phyloP scores from a whole-genome alignment of 1,284 basidiomycete genomes.

The Cutaneotrichosporon spelunceum region DNA sequence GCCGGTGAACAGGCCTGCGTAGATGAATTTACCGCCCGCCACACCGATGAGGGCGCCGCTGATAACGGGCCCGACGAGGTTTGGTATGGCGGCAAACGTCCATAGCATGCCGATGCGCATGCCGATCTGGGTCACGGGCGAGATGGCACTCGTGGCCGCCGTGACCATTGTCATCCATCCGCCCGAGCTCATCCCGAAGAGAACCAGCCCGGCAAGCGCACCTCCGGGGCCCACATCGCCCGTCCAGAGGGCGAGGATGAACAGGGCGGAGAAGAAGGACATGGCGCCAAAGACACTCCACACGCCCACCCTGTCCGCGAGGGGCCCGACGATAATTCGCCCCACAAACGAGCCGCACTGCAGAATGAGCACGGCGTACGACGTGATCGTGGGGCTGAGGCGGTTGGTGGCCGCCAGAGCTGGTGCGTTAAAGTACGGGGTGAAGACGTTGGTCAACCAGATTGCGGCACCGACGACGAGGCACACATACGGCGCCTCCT shows the following conservation, averaged over 20 bases:
- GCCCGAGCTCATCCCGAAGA: slow-evolving; percentile 39
- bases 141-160: slow-evolving; percentile 41
- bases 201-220: slow-evolving; percentile 34
- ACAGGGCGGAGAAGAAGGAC: neutral
- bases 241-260: slow-evolving; percentile 27
- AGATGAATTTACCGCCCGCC: slow-evolving; percentile 11
- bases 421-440: slow-evolving; percentile 20
- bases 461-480: slow-evolving; percentile 11
- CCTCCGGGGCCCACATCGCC: slow-evolving; percentile 26
- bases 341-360: slow-evolving; percentile 14
- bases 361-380: slow-evolving; percentile 16
- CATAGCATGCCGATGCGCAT: slow-evolving; percentile 46
- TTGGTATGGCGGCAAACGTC: slow-evolving; percentile 33
- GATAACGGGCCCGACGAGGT: slow-evolving; percentile 42
- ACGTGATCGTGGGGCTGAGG: neutral
- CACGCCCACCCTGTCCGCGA: slow-evolving; percentile 18
- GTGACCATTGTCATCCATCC: slow-evolving; percentile 44
- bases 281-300: slow-evolving; percentile 13
- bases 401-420: slow-evolving; percentile 8
- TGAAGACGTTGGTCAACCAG: slow-evolving; percentile 10
- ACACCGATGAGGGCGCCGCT: slow-evolving; percentile 30
- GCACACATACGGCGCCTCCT: slow-evolving; percentile 13
- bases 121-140: slow-evolving; percentile 44
- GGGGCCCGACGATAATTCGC: slow-evolving; percentile 4
- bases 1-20: slow-evolving; percentile 33